Evolutionary conservation across 805 yeast genomes (phyloP), one percentile per base, ranked within the genome.

Genomic region (Candida sphagnicola): DNA sequence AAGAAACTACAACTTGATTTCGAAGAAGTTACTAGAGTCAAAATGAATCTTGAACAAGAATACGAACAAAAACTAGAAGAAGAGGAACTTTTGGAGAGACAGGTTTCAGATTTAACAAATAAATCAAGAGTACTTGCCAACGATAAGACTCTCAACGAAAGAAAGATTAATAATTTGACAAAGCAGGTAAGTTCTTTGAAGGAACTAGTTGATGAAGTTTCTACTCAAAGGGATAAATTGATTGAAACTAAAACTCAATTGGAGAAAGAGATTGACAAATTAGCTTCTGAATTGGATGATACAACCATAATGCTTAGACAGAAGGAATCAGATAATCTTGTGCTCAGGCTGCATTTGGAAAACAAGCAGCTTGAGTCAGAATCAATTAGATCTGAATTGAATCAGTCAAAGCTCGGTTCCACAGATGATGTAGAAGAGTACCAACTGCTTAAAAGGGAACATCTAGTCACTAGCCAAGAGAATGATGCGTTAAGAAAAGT

Each of bases 221-320:
- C 78, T 1, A 61, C 53, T 4, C 93, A 86, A 49, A 75, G 89
- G 45, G 83, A 81, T 49, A 70, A 69, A 25, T 60, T 87, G 38
- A 59, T 78, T 38, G 65, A 62, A n/a, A 50, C 46, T 3, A 62
- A 61, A 39, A 64, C 55, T 8, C 42, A 44, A 3, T 49, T 62
- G 19, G 70, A 67, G 38, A 55, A 53, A 26, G 57, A 63, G 23
- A 46, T 66, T 13, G 42, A 51, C 18, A 47, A 48, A 2, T 50
- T 65, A 30, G 52, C 50, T 16, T 56, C 53, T 13, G 44, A 53
- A 21, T 44, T 52, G 13, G 70, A 64, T 11, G 59, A 55, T 18
- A 50, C 48, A 18, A 33, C 48, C 3, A 41, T 53, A 2, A 41
- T 49, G 26, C 49, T 68, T 16, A 45, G 50, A 10, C 56, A 59